These are phyloP conservation scores for Chytriomyces confervae DNA, from an alignment of 192 early-diverging fungal species.

Conservation along the genomic window DNA sequence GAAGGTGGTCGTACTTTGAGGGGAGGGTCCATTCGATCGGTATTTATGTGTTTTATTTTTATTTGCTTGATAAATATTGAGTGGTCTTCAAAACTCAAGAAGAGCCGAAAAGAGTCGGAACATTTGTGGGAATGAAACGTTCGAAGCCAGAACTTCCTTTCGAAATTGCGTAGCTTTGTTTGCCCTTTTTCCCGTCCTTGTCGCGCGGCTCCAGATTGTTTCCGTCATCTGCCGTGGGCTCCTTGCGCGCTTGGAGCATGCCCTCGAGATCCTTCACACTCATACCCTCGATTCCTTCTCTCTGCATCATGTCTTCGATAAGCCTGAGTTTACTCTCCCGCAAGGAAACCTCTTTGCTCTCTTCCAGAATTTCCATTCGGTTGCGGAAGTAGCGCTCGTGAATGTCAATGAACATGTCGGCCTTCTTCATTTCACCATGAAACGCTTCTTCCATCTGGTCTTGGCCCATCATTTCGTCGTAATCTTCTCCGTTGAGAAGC, in stretches of 20 bases:
- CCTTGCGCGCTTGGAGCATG: constrained; percentile 5
- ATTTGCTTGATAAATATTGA: too few relatives aligned
- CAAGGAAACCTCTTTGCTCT: not conserved
- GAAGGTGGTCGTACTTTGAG: not conserved
- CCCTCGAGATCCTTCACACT: constrained; percentile 9
- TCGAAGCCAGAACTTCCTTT: constrained; percentile 23
- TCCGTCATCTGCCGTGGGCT: not conserved
- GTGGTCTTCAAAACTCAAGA: too few relatives aligned
- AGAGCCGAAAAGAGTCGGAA: not conserved
- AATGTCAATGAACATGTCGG: constrained; percentile 28
- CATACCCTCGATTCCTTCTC: constrained; percentile 19
- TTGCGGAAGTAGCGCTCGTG: constrained; percentile 25
- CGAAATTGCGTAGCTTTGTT: constrained; percentile 14
- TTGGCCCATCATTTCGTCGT: not conserved
- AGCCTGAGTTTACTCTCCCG: not conserved
- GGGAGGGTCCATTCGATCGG: not conserved
- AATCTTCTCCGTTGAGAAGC: not conserved
- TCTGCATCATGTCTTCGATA: constrained; percentile 5
- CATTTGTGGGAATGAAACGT: constrained; percentile 10
- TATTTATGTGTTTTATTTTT: too few relatives aligned
- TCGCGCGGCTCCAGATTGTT: not conserved
- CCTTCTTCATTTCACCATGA: constrained; percentile 15
- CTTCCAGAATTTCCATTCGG: constrained; percentile 5
- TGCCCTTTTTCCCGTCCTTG: constrained; percentile 4
- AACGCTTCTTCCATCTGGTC: constrained; percentile 14